Conservation (phyloP, 2,329 filamentous ascomycete species). For the Basipetospora chlamydospora region DNA sequence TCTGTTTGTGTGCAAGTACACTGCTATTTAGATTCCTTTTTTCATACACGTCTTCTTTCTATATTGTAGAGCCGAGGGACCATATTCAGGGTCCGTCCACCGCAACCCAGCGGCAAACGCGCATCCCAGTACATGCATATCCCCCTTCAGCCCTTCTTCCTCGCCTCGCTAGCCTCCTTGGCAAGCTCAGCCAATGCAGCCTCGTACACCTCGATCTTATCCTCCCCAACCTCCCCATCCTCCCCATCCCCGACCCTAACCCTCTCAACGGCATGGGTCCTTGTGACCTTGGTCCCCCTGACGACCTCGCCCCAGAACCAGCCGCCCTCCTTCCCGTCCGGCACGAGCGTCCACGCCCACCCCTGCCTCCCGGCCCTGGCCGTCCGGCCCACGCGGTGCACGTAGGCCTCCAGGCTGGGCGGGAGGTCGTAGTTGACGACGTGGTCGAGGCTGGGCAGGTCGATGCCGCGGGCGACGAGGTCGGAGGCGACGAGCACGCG, state of each 20-base stretch:
- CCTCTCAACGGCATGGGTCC: slow-evolving; percentile 30
- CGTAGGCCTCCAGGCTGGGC: slow-evolving; percentile 63
- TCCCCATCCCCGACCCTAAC: slow-evolving; percentile 24
- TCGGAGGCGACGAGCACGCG: slow-evolving; percentile 81
- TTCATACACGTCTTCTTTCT: no score
- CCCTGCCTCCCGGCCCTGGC: slow-evolving; percentile 66
- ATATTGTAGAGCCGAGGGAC: no score
- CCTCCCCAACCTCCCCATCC: slow-evolving; percentile 27
- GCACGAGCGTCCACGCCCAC: slow-evolving; percentile 74
- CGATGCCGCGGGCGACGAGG: slow-evolving; percentile 81
- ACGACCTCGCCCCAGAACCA: slow-evolving; percentile 89
- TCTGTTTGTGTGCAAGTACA: no score
- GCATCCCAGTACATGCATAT: no score
- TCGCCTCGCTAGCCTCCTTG: slow-evolving; percentile 33
- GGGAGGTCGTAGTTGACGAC: slow-evolving; percentile 94
- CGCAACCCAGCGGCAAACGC: no score
- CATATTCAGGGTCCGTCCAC: no score
- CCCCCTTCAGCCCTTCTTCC: neutral
- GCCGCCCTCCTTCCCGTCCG: slow-evolving; percentile 57
- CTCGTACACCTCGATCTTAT: slow-evolving; percentile 33
- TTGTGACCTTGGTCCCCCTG: slow-evolving; percentile 33
- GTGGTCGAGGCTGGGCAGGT: slow-evolving; percentile 63
- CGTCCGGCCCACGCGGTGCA: slow-evolving; percentile 85
- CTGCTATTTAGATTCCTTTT: no score
- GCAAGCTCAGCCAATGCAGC: slow-evolving; percentile 46